Conservation (phyloP, 176 grass and related monocot species). For the sorghum (Sorghum bicolor) region DNA sequence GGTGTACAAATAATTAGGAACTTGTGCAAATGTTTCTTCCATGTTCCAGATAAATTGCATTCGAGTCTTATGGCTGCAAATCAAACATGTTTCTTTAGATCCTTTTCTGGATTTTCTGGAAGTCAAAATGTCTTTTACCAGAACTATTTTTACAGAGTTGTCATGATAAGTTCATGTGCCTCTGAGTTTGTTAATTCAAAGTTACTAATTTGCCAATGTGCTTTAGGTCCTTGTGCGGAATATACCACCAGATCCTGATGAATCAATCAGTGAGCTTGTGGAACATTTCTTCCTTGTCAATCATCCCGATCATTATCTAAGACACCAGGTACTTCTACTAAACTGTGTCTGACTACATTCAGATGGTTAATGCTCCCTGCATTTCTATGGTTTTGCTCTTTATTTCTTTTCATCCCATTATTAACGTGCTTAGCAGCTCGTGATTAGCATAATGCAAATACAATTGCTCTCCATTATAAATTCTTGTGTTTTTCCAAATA, state of each 20-base stretch:
- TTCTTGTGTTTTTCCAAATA: not conserved
- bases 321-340: slow-evolving; percentile 63
- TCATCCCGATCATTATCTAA: slow-evolving; percentile 89
- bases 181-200: slow-evolving; percentile 8
- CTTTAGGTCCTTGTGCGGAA: slow-evolving; percentile 90
- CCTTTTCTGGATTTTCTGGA: not conserved
- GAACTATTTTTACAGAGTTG: not conserved
- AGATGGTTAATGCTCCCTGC: not conserved
- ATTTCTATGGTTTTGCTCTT: not conserved
- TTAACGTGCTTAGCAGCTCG: not conserved
- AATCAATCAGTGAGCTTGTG: slow-evolving; percentile 83
- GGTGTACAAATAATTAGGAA: not conserved
- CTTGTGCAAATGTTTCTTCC: not conserved
- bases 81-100: slow-evolving; percentile 13
- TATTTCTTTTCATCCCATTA: slow-evolving; percentile 1
- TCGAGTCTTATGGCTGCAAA: not conserved
- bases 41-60: not conserved
- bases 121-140: not conserved
- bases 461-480: not conserved
- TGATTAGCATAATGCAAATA: not conserved
- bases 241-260: slow-evolving; percentile 87
- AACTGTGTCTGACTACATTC: not conserved
- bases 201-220: slow-evolving; percentile 19
- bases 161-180: not conserved
- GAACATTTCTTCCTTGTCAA: slow-evolving; percentile 99